These are phyloP conservation scores for Poteriospumella lacustris DNA, from an alignment of 108 stramenopile genomes.

Conservation along the genomic window DNA sequence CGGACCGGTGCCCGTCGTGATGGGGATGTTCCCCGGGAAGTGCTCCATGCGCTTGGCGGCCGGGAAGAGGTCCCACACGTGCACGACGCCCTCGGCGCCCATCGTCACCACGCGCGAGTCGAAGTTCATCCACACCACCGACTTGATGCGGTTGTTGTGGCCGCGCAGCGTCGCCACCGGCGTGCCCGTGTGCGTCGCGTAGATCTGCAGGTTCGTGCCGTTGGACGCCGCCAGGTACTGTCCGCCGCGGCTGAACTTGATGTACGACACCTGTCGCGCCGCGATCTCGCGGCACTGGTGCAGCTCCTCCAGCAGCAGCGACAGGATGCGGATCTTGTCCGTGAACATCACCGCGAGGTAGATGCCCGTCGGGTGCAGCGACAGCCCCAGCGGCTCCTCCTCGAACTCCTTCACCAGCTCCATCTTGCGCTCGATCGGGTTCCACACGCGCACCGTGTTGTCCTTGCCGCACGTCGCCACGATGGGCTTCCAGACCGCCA, in stretches of 20 bases:
- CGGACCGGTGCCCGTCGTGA: conserved; percentile 12
- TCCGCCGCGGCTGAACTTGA: conserved; percentile 53
- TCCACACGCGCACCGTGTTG: conserved; percentile 58
- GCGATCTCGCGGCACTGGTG: neutral
- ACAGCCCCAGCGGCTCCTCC: conserved; percentile 37
- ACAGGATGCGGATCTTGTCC: conserved; percentile 51
- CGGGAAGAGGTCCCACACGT: conserved; percentile 49
- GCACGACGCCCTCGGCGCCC: conserved; percentile 52
- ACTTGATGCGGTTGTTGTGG: conserved; percentile 52
- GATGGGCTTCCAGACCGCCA: conserved; percentile 56
- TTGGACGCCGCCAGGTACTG: conserved; percentile 54
- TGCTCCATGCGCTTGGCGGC: conserved; percentile 1
- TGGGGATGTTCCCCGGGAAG: conserved; percentile 30
- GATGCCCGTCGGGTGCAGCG: conserved; percentile 57
- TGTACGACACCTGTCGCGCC: neutral
- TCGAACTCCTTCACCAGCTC: conserved; percentile 45
- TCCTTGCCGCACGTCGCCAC: conserved; percentile 58
- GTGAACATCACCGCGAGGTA: conserved; percentile 54
- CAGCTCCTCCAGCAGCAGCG: conserved; percentile 58
- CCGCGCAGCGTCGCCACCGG: conserved; percentile 48
- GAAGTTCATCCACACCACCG: conserved; percentile 49
- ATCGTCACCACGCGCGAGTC: conserved; percentile 49
- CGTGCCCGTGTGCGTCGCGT: conserved; percentile 52
- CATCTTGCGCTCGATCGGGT: conserved; percentile 50
- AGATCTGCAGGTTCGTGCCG: conserved; percentile 43